Evolutionary conservation across 1,284 basidiomycete species (phyloP), one percentile per base, ranked within the genome.

Genomic region (Sporisorium reilianum): DNA sequence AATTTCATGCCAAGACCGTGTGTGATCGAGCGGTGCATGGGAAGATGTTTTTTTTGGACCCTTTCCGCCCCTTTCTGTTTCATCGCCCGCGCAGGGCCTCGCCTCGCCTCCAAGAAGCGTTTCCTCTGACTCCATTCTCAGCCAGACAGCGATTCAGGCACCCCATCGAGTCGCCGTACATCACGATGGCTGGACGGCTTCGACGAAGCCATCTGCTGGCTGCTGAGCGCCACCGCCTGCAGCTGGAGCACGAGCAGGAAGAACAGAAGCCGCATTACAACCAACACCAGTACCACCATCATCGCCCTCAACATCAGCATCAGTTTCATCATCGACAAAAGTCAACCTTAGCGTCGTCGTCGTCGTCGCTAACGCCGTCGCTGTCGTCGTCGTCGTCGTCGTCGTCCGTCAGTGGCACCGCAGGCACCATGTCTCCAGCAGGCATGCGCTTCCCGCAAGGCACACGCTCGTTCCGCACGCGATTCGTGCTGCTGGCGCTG

Each of bases 401-500:
- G n/a, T n/a, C n/a, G n/a, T n/a, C n/a, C n/a, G 36, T 41, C 9
- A 8, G 18, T 41, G 38, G 38, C 38, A n/a, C 10, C 2, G 11
- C 20, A 26, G 1, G 38, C 22, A 38, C 18, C 41, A 63, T 52
- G 41, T 52, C 32, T 12, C 10, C 38, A 3, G 10, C 41, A 10
- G 23, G 28, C 12, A 22, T 20, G 4, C 23, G 40, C 40, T 51
- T 49, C 4, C 23, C 23, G 18, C 44, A 22, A 12, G 30, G 48
- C 5, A 6, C 57, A 22, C 65, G 55, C 16, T 38, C 42, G 8
- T 53, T 57, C 1, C 59, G 59, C 18, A 57, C 45, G 2, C 45
- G 59, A 25, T 45, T 62, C 25, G 55, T 62, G 45, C 46, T 68
- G 2, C 42, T 68, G 40, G 65, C 55, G 0, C 26, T 61, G 5